Conservation (phyloP, 805 yeast species). For the Suhomyces prunicola region DNA sequence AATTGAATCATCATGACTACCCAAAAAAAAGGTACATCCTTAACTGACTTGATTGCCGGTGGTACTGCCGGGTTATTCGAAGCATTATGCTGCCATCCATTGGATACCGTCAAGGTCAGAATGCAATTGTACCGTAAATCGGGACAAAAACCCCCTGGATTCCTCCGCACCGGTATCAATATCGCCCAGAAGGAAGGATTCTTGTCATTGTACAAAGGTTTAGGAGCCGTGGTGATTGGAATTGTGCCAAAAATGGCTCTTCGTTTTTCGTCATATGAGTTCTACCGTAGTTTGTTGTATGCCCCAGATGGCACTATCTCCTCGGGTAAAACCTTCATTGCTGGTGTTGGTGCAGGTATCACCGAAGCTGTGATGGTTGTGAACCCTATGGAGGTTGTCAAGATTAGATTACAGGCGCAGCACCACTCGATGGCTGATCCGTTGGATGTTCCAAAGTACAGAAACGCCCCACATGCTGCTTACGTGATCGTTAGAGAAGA, state of each 20-base stretch:
- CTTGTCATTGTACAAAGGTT: conserved; percentile 86
- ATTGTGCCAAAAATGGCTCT: conserved; percentile 98
- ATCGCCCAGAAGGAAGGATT: conserved; percentile 80
- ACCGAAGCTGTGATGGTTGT: conserved; percentile 94
- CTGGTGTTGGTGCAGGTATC: conserved; percentile 97
- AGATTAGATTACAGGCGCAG: conserved; percentile 94
- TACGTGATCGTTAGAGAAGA: conserved; percentile 83
- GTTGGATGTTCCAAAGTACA: conserved; percentile 74
- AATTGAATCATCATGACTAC: conserved; percentile 4
- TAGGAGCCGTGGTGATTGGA: conserved; percentile 96
- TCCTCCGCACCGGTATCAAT: conserved; percentile 72
- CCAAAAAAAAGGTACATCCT: conserved; percentile 38
- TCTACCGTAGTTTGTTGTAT: conserved; percentile 67
- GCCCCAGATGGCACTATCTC: conserved; percentile 63
- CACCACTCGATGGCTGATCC: conserved; percentile 87
- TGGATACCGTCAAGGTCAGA: conserved; percentile 94
- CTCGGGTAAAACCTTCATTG: conserved; percentile 74
- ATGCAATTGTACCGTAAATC: conserved; percentile 85
- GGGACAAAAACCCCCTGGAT: conserved; percentile 82
- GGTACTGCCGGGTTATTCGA: conserved; percentile 97
- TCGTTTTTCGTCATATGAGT: conserved; percentile 91
- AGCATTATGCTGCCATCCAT: conserved; percentile 97
- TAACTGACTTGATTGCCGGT: conserved; percentile 80
- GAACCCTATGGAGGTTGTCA: conserved; percentile 96
- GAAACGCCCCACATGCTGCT: conserved; percentile 90